phyloP scores from a whole-genome alignment of 352 stramenopile genomes.

The Saprolegnia diclina region DNA sequence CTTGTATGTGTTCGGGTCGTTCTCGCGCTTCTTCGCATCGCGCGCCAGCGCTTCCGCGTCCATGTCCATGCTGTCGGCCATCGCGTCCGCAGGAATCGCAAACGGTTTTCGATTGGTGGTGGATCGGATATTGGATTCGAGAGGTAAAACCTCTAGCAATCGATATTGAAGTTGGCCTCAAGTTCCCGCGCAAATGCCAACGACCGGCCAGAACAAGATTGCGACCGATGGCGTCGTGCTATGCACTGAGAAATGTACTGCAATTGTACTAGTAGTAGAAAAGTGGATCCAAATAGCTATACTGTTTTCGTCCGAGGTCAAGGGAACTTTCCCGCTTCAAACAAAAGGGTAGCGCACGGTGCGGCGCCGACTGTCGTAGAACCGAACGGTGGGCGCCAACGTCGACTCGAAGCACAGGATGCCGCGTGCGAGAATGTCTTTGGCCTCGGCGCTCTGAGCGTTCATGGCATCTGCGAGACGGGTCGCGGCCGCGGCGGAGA shows the following conservation, averaged over 20 bases:
- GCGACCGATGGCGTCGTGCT: no score
- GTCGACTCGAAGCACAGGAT: not conserved
- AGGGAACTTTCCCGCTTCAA: no score
- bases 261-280: no score
- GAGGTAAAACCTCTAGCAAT: not conserved
- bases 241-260: no score
- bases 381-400: not conserved
- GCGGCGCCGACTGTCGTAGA: not conserved
- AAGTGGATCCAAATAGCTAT: no score
- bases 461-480: not conserved
- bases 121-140: not conserved
- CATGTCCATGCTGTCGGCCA: slow-evolving; percentile 17
- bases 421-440: not conserved
- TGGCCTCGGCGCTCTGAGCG: not conserved
- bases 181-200: not conserved
- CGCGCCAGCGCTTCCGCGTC: slow-evolving; percentile 25
- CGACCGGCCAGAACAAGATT: slow-evolving; percentile 3
- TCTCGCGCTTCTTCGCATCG: slow-evolving; percentile 34
- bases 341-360: not conserved
- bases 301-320: no score
- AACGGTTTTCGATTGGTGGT: not conserved
- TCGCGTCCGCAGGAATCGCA: not conserved
- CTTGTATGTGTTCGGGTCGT: slow-evolving; percentile 84
- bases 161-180: not conserved
- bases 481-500: not conserved